Evolutionary conservation across 2,329 filamentous ascomycete species (phyloP).

Genomic region (Xylariaceae sp.): DNA sequence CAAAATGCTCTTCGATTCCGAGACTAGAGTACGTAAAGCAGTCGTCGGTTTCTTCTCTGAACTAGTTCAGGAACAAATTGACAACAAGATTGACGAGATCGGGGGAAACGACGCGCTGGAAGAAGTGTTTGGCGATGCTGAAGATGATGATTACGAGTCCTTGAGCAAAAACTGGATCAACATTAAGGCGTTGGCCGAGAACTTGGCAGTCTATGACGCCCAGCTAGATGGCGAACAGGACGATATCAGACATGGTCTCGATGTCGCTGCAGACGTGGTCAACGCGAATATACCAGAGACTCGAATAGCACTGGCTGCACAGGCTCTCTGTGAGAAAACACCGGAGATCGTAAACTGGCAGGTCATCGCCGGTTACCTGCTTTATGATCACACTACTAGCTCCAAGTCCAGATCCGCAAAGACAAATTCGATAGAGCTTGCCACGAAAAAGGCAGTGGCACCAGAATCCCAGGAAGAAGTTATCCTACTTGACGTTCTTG

Average conservation of each 20-base stretch:
- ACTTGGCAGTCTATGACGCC: conserved; percentile 75
- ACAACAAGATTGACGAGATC: conserved; percentile 77
- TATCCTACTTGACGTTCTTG: conserved; percentile 82
- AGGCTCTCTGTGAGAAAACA: conserved; percentile 80
- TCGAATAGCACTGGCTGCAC: conserved; percentile 79
- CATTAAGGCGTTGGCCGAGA: conserved; percentile 85
- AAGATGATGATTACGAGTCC: conserved; percentile 73
- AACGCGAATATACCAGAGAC: conserved; percentile 70
- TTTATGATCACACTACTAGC: conserved; percentile 83
- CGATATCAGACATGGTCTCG: conserved; percentile 43
- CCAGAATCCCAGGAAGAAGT: conserved; percentile 75
- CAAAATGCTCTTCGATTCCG: conserved; percentile 83
- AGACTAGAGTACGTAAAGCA: conserved; percentile 79
- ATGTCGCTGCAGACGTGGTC: conserved; percentile 53
- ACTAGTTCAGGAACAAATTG: conserved; percentile 78
- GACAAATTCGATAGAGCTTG: conserved; percentile 56
- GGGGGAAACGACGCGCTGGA: conserved; percentile 75
- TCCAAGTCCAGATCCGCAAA: conserved; percentile 52
- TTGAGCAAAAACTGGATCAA: conserved; percentile 85
- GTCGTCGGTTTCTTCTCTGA: conserved; percentile 88
- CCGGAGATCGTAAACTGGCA: conserved; percentile 85
- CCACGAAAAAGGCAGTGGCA: conserved; percentile 70
- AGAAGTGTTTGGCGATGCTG: conserved; percentile 67
- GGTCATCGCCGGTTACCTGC: conserved; percentile 79
- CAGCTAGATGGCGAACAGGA: conserved; percentile 60